phyloP scores from a whole-genome alignment of 371 early-diverging fungal genomes.

The Mortierella sp. region DNA sequence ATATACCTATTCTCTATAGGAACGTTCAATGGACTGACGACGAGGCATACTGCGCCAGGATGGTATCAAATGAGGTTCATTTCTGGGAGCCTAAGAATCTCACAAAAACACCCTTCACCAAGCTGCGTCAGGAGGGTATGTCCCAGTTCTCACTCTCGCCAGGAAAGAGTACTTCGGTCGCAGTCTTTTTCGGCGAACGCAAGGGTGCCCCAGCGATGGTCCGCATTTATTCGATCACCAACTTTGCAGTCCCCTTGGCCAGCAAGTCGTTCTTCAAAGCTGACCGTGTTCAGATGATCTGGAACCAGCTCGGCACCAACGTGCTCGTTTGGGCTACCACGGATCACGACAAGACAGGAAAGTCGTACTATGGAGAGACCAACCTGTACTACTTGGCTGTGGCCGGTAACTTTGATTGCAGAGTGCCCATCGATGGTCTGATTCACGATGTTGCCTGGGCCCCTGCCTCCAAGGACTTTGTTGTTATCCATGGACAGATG shows the following conservation, averaged over 20 bases:
- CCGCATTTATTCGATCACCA: slow-evolving; percentile 83
- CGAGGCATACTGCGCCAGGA: slow-evolving; percentile 87
- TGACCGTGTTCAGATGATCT: slow-evolving; percentile 90
- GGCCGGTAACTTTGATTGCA: slow-evolving; percentile 93
- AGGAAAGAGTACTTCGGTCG: slow-evolving; percentile 85
- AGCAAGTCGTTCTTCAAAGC: slow-evolving; percentile 95
- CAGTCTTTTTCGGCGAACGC: slow-evolving; percentile 89
- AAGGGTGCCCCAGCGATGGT: slow-evolving; percentile 87
- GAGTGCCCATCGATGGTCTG: slow-evolving; percentile 91
- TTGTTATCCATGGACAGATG: slow-evolving; percentile 91
- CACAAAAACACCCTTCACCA: slow-evolving; percentile 68
- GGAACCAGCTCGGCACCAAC: slow-evolving; percentile 94
- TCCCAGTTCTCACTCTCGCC: slow-evolving; percentile 89
- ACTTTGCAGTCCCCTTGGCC: slow-evolving; percentile 79
- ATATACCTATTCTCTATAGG: slow-evolving; percentile 55
- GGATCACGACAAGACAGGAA: slow-evolving; percentile 94
- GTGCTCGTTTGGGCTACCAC: slow-evolving; percentile 92
- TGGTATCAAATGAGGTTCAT: slow-evolving; percentile 90
- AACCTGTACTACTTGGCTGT: slow-evolving; percentile 91
- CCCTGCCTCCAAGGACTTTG: slow-evolving; percentile 95
- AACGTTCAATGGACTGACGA: slow-evolving; percentile 95
- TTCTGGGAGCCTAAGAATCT: slow-evolving; percentile 83
- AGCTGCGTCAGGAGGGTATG: slow-evolving; percentile 84
- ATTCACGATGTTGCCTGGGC: slow-evolving; percentile 97
- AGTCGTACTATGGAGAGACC: slow-evolving; percentile 97